Base-by-base conservation (phyloP, 2,329 filamentous ascomycete species). In the Stenocarpella maydis region DNA sequence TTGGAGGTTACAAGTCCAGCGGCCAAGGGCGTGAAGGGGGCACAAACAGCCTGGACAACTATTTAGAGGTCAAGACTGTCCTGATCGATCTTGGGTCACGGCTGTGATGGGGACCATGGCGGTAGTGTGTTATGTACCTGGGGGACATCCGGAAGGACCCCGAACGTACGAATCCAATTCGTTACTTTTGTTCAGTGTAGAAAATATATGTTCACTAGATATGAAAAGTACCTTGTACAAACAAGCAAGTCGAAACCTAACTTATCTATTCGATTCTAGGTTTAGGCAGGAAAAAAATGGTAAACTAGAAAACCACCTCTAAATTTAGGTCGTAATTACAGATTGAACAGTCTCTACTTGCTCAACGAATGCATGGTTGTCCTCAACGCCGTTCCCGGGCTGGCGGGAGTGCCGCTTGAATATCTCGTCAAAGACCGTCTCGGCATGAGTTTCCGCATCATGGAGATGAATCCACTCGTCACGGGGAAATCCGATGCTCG, bases 391-490 rank as follows among this genome's bases (percentile, higher is more conserved):
- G 10, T 14, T 24, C 8, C 9, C n/a, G 14, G 14, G 43, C 17
- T 71, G 54, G 14, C 31, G 65, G 3, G 69, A 71, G 7, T 80
- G 67, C 54, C 74, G 75, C 54, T 75, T 75, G 21, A 79, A 77
- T 1, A 75, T 69, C 6, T 76, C 75, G 26, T 80, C 79, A 65
- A 82, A 83, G 15, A 75, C 74, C 21, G 79, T 77, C 65, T 83
- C 80, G 1, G 82, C 79, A 24, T 83, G 75, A 68, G 77, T 78
- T 77, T 87, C 85, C 0, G 84, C 81, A 69, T 88, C 86, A 71
- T 83, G 82, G n/a, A 78, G 74, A 66, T 85, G 82, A 21, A 87
- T 83, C 85, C 85, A 87, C 65, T 85, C 83, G 68, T 86, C 83
- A 3, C 84, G 79, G 8, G 82, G 83, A 58, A 87, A 78, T 49